Base-by-base conservation (phyloP, 805 yeast species). In the Helenozyma baotianmanensis region DNA sequence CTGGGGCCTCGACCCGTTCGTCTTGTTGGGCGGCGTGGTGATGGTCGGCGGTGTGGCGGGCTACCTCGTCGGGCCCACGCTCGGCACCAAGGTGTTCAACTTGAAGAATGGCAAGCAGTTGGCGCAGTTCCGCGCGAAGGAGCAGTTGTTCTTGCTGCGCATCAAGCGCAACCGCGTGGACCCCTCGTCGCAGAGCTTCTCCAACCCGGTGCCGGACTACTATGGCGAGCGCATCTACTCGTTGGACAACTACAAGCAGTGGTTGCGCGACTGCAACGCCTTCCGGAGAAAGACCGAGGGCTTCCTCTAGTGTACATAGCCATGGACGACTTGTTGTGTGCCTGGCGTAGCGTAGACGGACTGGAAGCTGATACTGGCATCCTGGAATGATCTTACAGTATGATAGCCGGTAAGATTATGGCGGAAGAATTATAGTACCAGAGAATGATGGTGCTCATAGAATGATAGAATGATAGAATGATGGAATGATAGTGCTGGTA, bases 201-300 rank as follows among this genome's bases (percentile, higher is more conserved):
- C 84, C 35, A 92, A 90, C 61, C 97, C 97, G 10, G 95, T 92
- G 29, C 96, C 97, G n/a, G 98, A 92, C 60, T 92, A 88, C 63
- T 92, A 92, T 56, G 98, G 98, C 25, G 98, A 92, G 64, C 85
- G 85, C 60, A 89, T 92, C 41, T 86, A 87, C 33, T 82, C 94
- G 33, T 62, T 90, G 53, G 76, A 76, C 47, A 89, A 78, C 45
- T 92, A 92, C 63, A 83, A 88, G 63, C 92, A 85, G 58, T 92
- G 98, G 98, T 70, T 92, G 51, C 78, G 97, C 52, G 97, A 92
- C 59, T 85, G 96, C 53, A 82, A 86, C 51, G 88, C 95, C 23
- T 92, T 82, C 68, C 78, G 80, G 56, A 78, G 89, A 65, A 87
- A 85, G 61, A 74, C 87, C 14, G 73, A 73, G 53, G 89, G 82